Conservation (phyloP, 1,284 basidiomycete genomes). For the Schizophyllum commune region DNA sequence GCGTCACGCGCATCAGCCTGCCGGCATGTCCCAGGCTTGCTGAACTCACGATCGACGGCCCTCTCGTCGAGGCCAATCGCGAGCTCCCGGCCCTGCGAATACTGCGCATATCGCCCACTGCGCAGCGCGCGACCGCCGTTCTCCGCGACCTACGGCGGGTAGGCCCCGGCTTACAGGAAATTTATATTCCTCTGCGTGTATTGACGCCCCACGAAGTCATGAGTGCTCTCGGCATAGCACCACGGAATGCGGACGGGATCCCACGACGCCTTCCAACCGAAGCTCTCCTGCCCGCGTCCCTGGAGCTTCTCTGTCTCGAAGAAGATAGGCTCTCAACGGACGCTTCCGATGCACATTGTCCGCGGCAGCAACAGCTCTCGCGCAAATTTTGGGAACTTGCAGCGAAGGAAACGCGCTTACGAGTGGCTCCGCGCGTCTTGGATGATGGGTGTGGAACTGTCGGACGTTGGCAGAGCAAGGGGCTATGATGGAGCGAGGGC, state of each 20-base stretch:
- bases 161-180: not conserved
- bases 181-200: not conserved
- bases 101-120: not conserved
- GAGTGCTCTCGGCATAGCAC: not conserved
- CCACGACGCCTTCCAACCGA: not conserved
- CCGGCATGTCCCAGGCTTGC: not conserved
- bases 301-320: not conserved
- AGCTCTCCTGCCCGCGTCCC: not conserved
- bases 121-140: not conserved
- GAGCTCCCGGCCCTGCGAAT: not conserved
- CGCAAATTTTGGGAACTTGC: not conserved
- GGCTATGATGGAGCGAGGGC: not conserved
- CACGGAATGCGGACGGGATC: not conserved
- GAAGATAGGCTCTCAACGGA: not conserved
- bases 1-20: not conserved
- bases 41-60: not conserved
- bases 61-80: not conserved
- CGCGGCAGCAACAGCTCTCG: not conserved
- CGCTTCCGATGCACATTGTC: not conserved
- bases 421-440: not conserved
- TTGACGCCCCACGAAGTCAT: not conserved
- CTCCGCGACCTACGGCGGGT: not conserved
- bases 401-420: not conserved
- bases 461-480: too few relatives aligned
- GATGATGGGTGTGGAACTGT: not conserved